These are phyloP conservation scores for Phytophthora aleatoria DNA, from an alignment of 352 stramenopile genomes.

Conservation along the genomic window DNA sequence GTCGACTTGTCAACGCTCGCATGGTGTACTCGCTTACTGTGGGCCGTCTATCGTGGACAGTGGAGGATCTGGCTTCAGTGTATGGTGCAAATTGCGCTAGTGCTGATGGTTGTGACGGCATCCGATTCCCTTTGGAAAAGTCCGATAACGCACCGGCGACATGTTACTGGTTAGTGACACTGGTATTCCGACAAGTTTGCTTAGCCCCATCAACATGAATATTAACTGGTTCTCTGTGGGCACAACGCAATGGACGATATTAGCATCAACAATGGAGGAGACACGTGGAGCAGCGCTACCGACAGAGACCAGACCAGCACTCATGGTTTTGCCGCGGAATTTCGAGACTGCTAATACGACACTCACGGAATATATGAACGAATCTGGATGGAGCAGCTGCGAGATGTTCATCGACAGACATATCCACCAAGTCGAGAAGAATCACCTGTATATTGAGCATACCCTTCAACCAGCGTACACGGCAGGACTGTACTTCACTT, in stretches of 20 bases:
- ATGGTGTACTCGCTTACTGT: constrained; percentile 33
- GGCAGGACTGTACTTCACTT: constrained; percentile 39
- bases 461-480: constrained; percentile 46
- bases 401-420: constrained; percentile 1
- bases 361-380: constrained; percentile 1
- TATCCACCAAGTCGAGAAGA: constrained; percentile 28
- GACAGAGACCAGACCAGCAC: constrained; percentile 1
- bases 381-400: neutral
- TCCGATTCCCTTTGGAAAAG: constrained; percentile 2
- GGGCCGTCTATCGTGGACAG: constrained; percentile 22
- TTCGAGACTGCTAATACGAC: constrained; percentile 2
- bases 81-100: constrained; percentile 1
- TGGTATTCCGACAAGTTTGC: constrained; percentile 1
- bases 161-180: constrained; percentile 1
- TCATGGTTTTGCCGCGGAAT: constrained; percentile 10
- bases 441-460: constrained; percentile 48
- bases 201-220: constrained; percentile 18
- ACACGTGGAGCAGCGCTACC: constrained; percentile 1
- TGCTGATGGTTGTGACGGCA: constrained; percentile 1
- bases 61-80: neutral
- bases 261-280: constrained; percentile 12
- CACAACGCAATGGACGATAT: constrained; percentile 12
- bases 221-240: constrained; percentile 3
- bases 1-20: constrained; percentile 12
- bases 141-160: neutral